Evolutionary conservation across 1,284 basidiomycete genomes (phyloP), one percentile per base, ranked within the genome.

Genomic region (Ganoderma multipileum): DNA sequence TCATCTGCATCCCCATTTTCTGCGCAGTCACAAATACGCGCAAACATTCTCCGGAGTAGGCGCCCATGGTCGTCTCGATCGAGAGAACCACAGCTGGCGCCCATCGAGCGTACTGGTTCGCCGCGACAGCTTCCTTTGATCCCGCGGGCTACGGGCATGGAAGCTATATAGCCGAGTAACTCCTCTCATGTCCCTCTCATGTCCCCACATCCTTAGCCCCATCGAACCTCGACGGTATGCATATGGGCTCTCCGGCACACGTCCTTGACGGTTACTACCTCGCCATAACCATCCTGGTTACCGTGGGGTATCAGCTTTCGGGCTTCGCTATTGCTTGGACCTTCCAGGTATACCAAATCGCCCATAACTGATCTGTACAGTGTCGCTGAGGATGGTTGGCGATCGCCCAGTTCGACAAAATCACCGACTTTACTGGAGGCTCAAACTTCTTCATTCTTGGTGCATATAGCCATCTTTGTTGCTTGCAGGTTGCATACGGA

Each of bases 261-360:
- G 86, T 85, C 7, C 83, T 93, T 23, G 91, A 93, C 79, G 79
- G 81, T 57, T 91, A 87, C 76, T 92, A 92, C 76, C 84, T 94
- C 4, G 79, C 82, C n/a, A 82, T 93, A 42, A 91, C 91, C 7
- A 79, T 91, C 30, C 83, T 94, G 47, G 84, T 93, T 67, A 92
- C 91, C 0, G 77, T 89, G 30, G 90, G 80, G 26, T 93, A 89
- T 78, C 92, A 93, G 76, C 80, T 89, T 0, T 71, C 83, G 0
- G 91, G 91, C 6, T 93, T 94, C 75, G 82, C 85, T 16, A 88
- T 93, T 66, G 89, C 91, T 7, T 92, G 88, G 86, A 87, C 86
- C 0, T 81, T 90, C 52, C 86, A 84, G 79, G 82, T 82, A 66
- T 20, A 18, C 41, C 41, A 2, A 3, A 18, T 16, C 39, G 36